Base-by-base conservation (phyloP, 805 yeast species). In the Saccharomycopsis selenospora region DNA sequence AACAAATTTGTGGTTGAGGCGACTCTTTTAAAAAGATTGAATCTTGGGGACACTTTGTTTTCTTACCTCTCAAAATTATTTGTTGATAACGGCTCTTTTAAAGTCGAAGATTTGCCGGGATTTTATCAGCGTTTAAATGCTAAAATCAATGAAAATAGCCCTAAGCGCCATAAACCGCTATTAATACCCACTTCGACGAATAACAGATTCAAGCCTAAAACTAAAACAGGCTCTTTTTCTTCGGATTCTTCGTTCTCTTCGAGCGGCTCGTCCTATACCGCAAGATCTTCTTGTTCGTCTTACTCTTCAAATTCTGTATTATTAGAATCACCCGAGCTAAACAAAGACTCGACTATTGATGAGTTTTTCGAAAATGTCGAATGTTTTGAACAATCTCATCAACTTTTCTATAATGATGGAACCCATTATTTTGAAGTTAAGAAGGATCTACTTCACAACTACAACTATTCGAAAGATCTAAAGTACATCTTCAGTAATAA, bases 1-100 rank as follows among this genome's bases (percentile, higher is more conserved):
- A 81, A 82, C 11, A 70, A 73, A 53, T 79, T 45, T 22, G 56
- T 47, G 6, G 45, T 53, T 24, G 54, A 51, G 25, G 42, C 45
- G 4, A 36, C 6, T 14, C 36, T 47, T 5, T 14, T 49, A 14
- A 33, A n/a, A 26, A 26, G 11, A n/a, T n/a, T 45, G 26, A 22
- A 27, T 10, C 18, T 38, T 3, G 49, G 45, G 6, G 36, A 28
- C 10, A 26, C 36, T 6, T 22, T 48, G 28, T 36, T 41, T 14
- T 14, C 27, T 5, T 48, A 48, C 40, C 40, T 48, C 2, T 11
- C 50, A 7, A 13, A 18, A 4, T 20, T 43, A 30, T 24, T 27
- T 17, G 18, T 29, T 14, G 28, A 13, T 7, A 33, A 46, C 17
- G 29, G 20, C 22, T 27, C 13, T 20, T 22, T 46, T 18, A 13